These are phyloP conservation scores for Zanthoxylum bungeanum DNA, from an alignment of 345 rosid genomes.

Conservation along the genomic window DNA sequence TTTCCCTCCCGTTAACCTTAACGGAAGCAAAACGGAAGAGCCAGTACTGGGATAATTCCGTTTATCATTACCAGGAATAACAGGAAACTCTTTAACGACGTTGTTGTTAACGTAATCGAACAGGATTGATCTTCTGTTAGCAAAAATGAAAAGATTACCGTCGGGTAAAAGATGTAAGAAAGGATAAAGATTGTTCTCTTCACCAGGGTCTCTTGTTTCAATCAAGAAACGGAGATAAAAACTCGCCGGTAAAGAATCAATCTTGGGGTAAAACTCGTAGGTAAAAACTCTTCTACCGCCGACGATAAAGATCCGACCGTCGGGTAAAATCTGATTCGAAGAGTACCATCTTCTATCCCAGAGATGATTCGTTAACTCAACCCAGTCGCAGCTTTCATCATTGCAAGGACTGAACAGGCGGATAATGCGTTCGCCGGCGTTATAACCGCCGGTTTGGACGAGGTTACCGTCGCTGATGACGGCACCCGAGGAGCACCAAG, in stretches of 20 bases:
- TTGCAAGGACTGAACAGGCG: conserved; percentile 57
- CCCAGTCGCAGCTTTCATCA: conserved; percentile 55
- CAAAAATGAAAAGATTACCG: conserved; percentile 77
- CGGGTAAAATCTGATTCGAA: conserved; percentile 72
- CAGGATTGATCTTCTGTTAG: conserved; percentile 62
- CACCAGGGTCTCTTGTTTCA: conserved; percentile 52
- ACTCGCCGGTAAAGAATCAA: conserved; percentile 18
- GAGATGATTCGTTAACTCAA: conserved; percentile 38
- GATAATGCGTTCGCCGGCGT: conserved; percentile 48
- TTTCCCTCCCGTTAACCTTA: conserved; percentile 25
- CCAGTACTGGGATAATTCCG: conserved; percentile 82
- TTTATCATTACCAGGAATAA: conserved; percentile 58
- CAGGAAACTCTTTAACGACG: conserved; percentile 56
- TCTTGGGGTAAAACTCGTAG: conserved; percentile 67
- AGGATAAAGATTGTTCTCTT: conserved; percentile 87
- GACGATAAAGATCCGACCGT: conserved; percentile 63
- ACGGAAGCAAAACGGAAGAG: conserved; percentile 78
- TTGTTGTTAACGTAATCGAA: conserved; percentile 41
- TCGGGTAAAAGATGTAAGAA: conserved; percentile 70
- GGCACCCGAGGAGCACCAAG: conserved; percentile 90
- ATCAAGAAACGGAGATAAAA: conserved; percentile 52
- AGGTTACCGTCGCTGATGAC: conserved; percentile 58
- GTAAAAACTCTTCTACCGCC: conserved; percentile 69
- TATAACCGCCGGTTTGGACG: conserved; percentile 75
- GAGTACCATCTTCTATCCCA: conserved; percentile 73